Evolutionary conservation across 2,329 filamentous ascomycete genomes (phyloP).

Genomic region (Arthrocladium fulminans): DNA sequence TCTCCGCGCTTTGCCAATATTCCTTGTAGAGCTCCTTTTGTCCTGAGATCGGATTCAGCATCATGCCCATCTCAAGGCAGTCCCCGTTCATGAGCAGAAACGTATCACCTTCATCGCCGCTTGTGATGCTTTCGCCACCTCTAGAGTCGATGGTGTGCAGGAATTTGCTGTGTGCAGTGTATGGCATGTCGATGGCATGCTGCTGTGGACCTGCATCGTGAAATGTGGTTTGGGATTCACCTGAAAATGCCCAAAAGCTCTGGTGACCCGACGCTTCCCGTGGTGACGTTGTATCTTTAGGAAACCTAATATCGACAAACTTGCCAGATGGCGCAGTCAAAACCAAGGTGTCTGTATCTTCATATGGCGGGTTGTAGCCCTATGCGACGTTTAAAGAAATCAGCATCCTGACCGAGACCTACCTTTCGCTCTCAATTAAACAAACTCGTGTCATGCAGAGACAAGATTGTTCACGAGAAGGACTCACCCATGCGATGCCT

Average conservation of each 20-base stretch:
- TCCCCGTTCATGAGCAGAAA: slow-evolving; percentile 21
- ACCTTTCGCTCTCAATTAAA: too few relatives aligned
- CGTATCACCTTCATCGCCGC: slow-evolving; percentile 20
- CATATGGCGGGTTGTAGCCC: slow-evolving; percentile 18
- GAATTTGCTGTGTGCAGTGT: slow-evolving; percentile 18
- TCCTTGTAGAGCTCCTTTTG: slow-evolving; percentile 21
- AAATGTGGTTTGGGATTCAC: slow-evolving; percentile 15
- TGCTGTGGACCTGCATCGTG: slow-evolving; percentile 1
- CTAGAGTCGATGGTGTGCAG: slow-evolving; percentile 20
- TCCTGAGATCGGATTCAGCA: slow-evolving; percentile 17
- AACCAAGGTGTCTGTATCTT: slow-evolving; percentile 21
- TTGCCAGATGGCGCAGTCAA: slow-evolving; percentile 15
- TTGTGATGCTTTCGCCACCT: slow-evolving; percentile 13
- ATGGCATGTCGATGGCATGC: slow-evolving; percentile 12
- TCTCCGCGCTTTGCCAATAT: slow-evolving; percentile 13
- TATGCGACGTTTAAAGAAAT: not conserved
- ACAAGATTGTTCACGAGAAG: too few relatives aligned
- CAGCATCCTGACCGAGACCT: not conserved
- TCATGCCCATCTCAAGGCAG: slow-evolving; percentile 21
- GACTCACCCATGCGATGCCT: slow-evolving; percentile 21
- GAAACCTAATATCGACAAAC: slow-evolving; percentile 23
- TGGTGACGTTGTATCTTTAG: slow-evolving; percentile 3
- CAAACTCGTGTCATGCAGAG: too few relatives aligned
- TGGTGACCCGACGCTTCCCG: slow-evolving; percentile 7
- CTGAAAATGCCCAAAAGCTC: slow-evolving; percentile 22